Base-by-base conservation (phyloP, 352 stramenopile genomes). In the Pythium sp. region DNA sequence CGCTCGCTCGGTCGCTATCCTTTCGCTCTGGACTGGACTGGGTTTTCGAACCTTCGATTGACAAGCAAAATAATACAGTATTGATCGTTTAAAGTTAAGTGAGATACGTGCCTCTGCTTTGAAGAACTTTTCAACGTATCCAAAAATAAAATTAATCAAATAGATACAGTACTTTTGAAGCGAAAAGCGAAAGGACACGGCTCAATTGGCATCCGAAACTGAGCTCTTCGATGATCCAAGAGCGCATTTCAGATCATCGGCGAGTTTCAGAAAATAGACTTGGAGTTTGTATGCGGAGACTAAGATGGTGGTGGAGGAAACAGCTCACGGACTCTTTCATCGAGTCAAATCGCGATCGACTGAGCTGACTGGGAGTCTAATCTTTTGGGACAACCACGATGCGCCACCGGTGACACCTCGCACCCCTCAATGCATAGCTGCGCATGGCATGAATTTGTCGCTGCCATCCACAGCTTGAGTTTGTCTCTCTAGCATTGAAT, bases 211-310 rank as follows among this genome's bases (percentile, higher is more conserved):
- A 56, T 56, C 49, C 49, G 20, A 51, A 51, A 51, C 7, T n/a
- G 41, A 49, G 15, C 41, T 49, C 15, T 20, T 49, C 15, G 41
- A 49, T 49, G 41, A 49, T 38, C 26, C 14, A 58, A 41, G 26
- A 38, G 20, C 55, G 28, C 55, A 47, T 47, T 61, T 61, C n/a
- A 5, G 55, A 61, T 61, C 32, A 34, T 34, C 5, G 9, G 20
- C 20, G 26, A 61, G 20, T 32, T 61, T 62, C 56, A 62, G 56
- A 26, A 62, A 47, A 32, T 62, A 62, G 5, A 49, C 56, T 62
- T 32, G 32, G 5, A 12, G 11, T 61, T 61, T 47, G 56, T 61
- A 47, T 47, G 30, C 12, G 15, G 22, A 30, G 24, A 61, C 28
- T 18, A 36, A 38, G 55, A 46, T 46, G 38, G 15, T 6, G 15